Conservation (phyloP, 768 basidiomycete genomes). For the Podaxis sp. region DNA sequence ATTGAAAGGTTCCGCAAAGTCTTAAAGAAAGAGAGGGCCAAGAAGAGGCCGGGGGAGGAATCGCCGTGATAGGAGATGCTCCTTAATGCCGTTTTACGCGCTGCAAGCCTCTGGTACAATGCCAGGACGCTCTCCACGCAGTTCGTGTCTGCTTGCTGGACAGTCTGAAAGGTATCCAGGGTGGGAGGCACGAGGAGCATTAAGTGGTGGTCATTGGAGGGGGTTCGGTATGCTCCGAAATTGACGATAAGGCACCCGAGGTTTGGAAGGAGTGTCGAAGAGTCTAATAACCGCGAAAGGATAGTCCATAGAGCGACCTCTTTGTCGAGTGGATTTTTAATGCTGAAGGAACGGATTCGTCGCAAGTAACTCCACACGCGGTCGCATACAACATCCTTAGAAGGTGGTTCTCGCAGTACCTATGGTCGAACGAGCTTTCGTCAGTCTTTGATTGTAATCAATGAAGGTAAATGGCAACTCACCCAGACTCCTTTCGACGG, state of each 20-base stretch:
- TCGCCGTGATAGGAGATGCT: background rate
- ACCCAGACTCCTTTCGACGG: background rate
- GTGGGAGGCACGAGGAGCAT: background rate
- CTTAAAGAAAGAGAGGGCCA: background rate
- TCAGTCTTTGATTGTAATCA: background rate
- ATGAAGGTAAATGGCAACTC: background rate
- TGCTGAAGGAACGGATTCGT: background rate
- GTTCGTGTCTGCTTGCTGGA: background rate
- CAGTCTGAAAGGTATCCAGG: background rate
- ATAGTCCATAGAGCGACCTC: background rate
- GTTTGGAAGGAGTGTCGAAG: background rate
- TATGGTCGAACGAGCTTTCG: background rate
- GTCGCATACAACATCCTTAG: background rate
- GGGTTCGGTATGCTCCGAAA: background rate
- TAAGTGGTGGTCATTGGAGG: background rate
- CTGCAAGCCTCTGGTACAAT: background rate
- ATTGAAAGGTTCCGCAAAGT: background rate
- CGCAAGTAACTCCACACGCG: background rate
- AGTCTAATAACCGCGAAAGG: background rate
- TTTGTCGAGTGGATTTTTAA: background rate
- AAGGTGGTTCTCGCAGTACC: background rate
- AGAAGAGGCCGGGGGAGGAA: background rate
- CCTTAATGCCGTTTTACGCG: background rate
- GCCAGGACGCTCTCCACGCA: background rate
- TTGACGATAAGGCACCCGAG: background rate